These are phyloP conservation scores for Xylaria sp. DNA, from an alignment of 2,329 filamentous ascomycete genomes.

Conservation along the genomic window DNA sequence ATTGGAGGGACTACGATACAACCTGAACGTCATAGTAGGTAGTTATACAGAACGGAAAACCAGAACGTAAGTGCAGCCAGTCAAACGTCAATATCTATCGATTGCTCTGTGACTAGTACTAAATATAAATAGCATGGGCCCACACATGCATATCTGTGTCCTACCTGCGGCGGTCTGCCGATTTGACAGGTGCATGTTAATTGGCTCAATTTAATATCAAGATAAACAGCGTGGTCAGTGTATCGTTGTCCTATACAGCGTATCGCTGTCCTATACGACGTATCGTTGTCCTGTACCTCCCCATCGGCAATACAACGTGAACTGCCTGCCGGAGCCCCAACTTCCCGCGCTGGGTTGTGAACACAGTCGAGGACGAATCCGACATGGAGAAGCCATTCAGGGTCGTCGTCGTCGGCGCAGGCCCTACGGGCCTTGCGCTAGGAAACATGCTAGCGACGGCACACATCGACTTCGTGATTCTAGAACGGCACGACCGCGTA, in stretches of 20 bases:
- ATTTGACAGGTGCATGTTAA: not conserved
- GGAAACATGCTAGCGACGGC: not conserved
- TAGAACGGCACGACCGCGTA: not conserved
- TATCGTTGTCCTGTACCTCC: no score
- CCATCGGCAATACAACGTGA: not conserved
- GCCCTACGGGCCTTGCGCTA: not conserved
- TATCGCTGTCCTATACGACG: no score
- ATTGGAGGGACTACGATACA: not conserved
- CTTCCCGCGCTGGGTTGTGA: not conserved
- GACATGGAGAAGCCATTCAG: slow-evolving; percentile 6
- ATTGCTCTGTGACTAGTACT: not conserved
- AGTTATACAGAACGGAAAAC: not conserved
- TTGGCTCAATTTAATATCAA: not conserved
- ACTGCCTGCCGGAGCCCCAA: not conserved
- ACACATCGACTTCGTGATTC: slow-evolving; percentile 9
- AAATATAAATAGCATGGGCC: not conserved
- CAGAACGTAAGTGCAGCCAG: not conserved
- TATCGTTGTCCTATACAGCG: not conserved
- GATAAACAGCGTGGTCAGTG: not conserved
- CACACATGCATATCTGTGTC: not conserved
- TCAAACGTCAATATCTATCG: not conserved
- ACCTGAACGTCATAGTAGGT: not conserved
- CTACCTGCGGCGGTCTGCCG: not conserved
- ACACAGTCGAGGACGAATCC: not conserved
- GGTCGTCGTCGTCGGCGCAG: slow-evolving; percentile 8